Conservation (phyloP, 371 early-diverging fungal species). For the Capniomyces stellatus region DNA sequence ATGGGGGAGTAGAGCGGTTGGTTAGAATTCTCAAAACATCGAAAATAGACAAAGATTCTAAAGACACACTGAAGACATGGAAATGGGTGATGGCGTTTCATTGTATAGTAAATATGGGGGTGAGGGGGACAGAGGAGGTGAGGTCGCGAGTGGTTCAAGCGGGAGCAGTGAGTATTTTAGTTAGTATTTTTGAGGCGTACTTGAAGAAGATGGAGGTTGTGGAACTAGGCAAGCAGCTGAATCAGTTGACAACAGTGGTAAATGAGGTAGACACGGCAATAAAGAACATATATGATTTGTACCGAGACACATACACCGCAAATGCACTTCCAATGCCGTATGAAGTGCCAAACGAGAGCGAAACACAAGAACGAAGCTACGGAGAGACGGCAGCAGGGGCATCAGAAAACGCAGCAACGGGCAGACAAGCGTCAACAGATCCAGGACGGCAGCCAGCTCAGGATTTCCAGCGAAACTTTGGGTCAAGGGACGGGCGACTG, state of each 20-base stretch:
- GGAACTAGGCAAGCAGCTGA: slow-evolving; percentile 8
- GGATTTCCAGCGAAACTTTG: not conserved
- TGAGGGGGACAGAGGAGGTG: slow-evolving; percentile 62
- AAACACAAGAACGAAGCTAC: not conserved
- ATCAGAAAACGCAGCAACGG: not conserved
- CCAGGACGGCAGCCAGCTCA: not conserved
- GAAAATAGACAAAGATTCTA: slow-evolving; percentile 22
- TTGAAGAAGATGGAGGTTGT: slow-evolving; percentile 22
- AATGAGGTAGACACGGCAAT: not conserved
- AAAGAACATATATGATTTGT: not conserved
- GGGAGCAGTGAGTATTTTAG: slow-evolving; percentile 58
- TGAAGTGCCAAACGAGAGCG: not conserved
- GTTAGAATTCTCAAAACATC: slow-evolving; percentile 54
- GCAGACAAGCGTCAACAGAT: not conserved
- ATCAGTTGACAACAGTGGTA: not conserved
- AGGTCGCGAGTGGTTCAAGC: slow-evolving; percentile 68
- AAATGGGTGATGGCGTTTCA: slow-evolving; percentile 71
- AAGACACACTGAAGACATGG: slow-evolving; percentile 48
- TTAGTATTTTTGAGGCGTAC: slow-evolving; percentile 55
- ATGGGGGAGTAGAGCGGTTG: slow-evolving; percentile 76
- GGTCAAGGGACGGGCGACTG: not conserved
- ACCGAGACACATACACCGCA: too few relatives aligned
- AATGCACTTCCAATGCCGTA: not conserved
- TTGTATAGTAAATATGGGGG: slow-evolving; percentile 68
- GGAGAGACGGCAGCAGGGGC: not conserved